These are phyloP conservation scores for Hypoxylon fuscum DNA, from an alignment of 495 filamentous ascomycete species.

Conservation along the genomic window DNA sequence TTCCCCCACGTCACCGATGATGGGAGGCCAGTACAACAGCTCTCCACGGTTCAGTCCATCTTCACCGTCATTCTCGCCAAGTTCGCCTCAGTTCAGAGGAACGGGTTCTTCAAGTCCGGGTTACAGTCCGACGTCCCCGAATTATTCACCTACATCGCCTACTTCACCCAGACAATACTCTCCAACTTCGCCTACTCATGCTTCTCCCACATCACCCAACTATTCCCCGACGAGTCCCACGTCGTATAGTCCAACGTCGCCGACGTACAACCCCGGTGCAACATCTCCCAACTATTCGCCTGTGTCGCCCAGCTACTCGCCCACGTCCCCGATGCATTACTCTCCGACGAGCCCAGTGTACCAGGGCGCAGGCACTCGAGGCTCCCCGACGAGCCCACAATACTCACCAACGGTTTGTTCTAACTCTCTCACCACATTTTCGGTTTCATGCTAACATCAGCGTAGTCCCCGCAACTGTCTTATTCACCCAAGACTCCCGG, in stretches of 20 bases:
- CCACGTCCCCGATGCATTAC: conserved; percentile 74
- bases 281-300: conserved; percentile 74
- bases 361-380: conserved; percentile 61
- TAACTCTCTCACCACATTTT: neutral
- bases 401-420: conserved; percentile 59
- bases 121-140: conserved; percentile 86
- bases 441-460: conserved; percentile 20
- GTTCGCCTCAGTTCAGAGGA: conserved; percentile 71
- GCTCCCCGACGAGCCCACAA: conserved; percentile 62
- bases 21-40: conserved; percentile 70
- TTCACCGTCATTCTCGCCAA: conserved; percentile 85
- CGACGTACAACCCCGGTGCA: conserved; percentile 63
- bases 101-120: conserved; percentile 69
- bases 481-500: conserved; percentile 36
- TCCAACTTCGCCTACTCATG: conserved; percentile 63
- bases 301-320: conserved; percentile 74
- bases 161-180: conserved; percentile 69
- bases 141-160: conserved; percentile 78
- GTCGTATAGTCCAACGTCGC: conserved; percentile 70
- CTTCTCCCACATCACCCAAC: conserved; percentile 73
- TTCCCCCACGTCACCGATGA: conserved; percentile 76
- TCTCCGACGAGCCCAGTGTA: conserved; percentile 80
- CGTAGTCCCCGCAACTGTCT: conserved; percentile 37
- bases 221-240: conserved; percentile 68
- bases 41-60: conserved; percentile 78